A percentile compares a stretch with the other conserved stretches of the same genome.
phyloP scores from a whole-genome alignment of 2,329 filamentous ascomycete genomes.

The Geosmithia morbida region DNA sequence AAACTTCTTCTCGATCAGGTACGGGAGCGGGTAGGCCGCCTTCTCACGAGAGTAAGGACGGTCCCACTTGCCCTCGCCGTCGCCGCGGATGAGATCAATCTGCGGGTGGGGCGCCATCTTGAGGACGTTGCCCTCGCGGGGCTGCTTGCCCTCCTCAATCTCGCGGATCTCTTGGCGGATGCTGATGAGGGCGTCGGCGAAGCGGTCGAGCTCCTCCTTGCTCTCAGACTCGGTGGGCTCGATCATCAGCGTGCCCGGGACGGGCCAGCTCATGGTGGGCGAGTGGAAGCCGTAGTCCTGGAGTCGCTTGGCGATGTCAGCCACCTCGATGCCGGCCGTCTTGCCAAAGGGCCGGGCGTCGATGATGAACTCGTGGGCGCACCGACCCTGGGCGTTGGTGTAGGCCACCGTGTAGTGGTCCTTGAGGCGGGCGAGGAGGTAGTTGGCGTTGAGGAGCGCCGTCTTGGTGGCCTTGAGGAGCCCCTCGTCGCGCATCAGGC shows the following conservation, averaged over 20 bases:
- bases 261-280: constrained; percentile 94
- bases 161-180: constrained; percentile 73
- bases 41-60: constrained; percentile 68
- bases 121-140: constrained; percentile 66
- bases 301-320: constrained; percentile 90
- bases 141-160: constrained; percentile 65
- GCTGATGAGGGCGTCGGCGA: constrained; percentile 76
- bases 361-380: constrained; percentile 94
- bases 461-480: constrained; percentile 83
- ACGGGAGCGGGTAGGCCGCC: constrained; percentile 76
- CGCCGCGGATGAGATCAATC: constrained; percentile 56
- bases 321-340: constrained; percentile 70
- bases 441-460: constrained; percentile 93
- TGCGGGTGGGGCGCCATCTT: constrained; percentile 83
- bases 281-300: constrained; percentile 97
- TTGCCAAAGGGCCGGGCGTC: constrained; percentile 78
- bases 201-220: constrained; percentile 84
- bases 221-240: constrained; percentile 92
- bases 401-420: constrained; percentile 86
- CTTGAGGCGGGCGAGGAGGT: constrained; percentile 77
- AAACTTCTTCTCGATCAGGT: constrained; percentile 89
- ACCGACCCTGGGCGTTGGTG: constrained; percentile 75
- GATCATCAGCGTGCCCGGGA: constrained; percentile 93
- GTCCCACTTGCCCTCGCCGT: constrained; percentile 50
- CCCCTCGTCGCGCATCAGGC: constrained; percentile 72